A percentile compares a stretch with the other conserved stretches of the same genome.
phyloP scores from a whole-genome alignment of 139 green algal species.

The Tetradesmus lagerheimii region DNA sequence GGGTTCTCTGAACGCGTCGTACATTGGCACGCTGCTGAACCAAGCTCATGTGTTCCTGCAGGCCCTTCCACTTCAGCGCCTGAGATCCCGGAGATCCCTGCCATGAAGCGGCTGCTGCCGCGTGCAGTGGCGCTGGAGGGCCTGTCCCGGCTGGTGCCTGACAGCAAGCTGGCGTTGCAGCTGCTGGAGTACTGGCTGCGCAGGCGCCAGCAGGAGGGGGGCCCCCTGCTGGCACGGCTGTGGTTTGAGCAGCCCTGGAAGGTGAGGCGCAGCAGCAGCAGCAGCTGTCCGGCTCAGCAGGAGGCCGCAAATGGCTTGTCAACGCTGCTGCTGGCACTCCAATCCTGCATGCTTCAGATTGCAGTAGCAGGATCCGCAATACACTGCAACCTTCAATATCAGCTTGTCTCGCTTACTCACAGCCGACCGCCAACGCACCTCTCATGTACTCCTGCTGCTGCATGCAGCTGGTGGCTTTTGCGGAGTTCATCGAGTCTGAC shows the following conservation, averaged over 20 bases:
- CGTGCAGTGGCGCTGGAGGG: conserved; percentile 32
- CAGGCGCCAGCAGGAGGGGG: conserved; percentile 43
- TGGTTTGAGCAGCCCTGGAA: conserved; percentile 53
- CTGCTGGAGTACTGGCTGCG: conserved; percentile 62
- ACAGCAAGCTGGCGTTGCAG: conserved; percentile 34
- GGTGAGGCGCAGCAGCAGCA: conserved; percentile 7
- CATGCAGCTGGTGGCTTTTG: conserved; percentile 44
- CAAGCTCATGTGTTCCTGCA: not conserved
- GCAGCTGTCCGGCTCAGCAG: not conserved
- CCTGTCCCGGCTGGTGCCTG: conserved; percentile 30
- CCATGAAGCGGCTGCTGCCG: conserved; percentile 48
- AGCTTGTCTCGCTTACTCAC: too few species aligned
- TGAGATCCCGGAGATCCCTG: conserved; percentile 53
- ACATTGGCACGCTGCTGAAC: too few species aligned
- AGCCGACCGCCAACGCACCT: not conserved
- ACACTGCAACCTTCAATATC: too few species aligned
- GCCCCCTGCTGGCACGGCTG: conserved; percentile 37
- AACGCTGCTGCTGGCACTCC: not conserved
- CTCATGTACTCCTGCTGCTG: not conserved
- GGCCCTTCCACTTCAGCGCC: conserved; percentile 44
- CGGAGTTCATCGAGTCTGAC: not conserved
- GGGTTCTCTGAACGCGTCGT: too few species aligned
- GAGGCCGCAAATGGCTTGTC: not conserved
- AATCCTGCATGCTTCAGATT: too few species aligned
- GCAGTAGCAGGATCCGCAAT: too few species aligned